These are phyloP conservation scores for Cryptococcus sp. DNA, from an alignment of 1,284 basidiomycete genomes.

Conservation along the genomic window DNA sequence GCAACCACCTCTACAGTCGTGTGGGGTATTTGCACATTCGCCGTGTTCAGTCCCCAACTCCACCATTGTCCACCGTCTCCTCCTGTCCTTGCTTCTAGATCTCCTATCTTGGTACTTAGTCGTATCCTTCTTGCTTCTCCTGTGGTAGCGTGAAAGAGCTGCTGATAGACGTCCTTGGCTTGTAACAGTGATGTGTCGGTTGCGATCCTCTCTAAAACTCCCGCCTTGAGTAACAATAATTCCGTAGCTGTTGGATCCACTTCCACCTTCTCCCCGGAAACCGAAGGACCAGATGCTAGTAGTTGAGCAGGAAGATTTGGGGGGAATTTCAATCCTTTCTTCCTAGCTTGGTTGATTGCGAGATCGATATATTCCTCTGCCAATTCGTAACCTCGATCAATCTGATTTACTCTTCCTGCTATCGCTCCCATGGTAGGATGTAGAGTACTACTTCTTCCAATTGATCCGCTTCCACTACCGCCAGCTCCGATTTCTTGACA, in stretches of 20 bases:
- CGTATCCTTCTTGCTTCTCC: conserved; percentile 26
- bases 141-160: conserved; percentile 43
- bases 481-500: conserved; percentile 67
- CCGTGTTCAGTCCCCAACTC: conserved; percentile 37
- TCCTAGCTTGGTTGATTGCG: conserved; percentile 30
- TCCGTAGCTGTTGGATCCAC: conserved; percentile 54
- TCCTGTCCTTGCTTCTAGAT: conserved; percentile 33
- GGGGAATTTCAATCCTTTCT: conserved; percentile 38
- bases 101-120: conserved; percentile 44
- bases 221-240: conserved; percentile 61
- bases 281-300: background rate
- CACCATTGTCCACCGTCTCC: conserved; percentile 40
- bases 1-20: conserved; percentile 10
- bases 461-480: conserved; percentile 34
- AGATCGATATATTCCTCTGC: conserved; percentile 43
- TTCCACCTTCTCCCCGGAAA: conserved; percentile 3
- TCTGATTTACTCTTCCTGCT: conserved; percentile 26
- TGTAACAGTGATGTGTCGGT: conserved; percentile 56
- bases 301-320: conserved; percentile 18
- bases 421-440: conserved; percentile 26
- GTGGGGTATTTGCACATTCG: conserved; percentile 3
- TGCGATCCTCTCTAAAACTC: conserved; percentile 65
- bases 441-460: conserved; percentile 4
- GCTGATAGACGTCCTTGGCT: conserved; percentile 61
- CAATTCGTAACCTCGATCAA: conserved; percentile 43